phyloP scores from a whole-genome alignment of 2,329 filamentous ascomycete genomes.

The Aschersonia sp. region DNA sequence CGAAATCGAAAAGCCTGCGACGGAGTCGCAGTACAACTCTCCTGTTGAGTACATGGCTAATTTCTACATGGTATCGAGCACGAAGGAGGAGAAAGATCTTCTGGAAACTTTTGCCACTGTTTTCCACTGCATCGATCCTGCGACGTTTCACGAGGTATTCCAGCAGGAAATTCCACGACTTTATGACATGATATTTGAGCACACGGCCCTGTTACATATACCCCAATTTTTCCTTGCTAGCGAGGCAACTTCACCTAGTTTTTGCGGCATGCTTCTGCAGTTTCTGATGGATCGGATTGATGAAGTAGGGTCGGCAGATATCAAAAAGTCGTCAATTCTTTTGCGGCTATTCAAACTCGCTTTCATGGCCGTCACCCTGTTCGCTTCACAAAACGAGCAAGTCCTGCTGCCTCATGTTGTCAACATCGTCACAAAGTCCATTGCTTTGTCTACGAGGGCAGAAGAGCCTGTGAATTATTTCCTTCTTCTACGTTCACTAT shows the following conservation, averaged over 20 bases:
- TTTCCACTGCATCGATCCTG: conserved; percentile 95
- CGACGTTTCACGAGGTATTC: conserved; percentile 97
- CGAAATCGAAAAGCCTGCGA: conserved; percentile 65
- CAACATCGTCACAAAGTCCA: conserved; percentile 93
- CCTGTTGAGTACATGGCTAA: conserved; percentile 88
- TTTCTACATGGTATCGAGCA: conserved; percentile 86
- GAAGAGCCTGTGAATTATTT: conserved; percentile 99
- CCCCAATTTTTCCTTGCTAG: conserved; percentile 98
- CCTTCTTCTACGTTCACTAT: conserved; percentile 77
- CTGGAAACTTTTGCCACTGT: conserved; percentile 96
- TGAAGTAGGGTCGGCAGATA: conserved; percentile 82
- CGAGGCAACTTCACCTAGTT: conserved; percentile 91
- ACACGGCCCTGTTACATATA: conserved; percentile 84
- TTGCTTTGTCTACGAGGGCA: conserved; percentile 86
- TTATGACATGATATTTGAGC: conserved; percentile 96
- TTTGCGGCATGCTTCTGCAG: conserved; percentile 93
- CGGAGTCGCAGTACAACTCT: conserved; percentile 61
- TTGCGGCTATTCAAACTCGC: conserved; percentile 92
- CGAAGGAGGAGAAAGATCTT: conserved; percentile 92
- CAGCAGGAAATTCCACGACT: conserved; percentile 92
- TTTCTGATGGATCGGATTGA: conserved; percentile 96
- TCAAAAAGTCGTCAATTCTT: conserved; percentile 84
- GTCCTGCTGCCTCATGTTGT: conserved; percentile 91
- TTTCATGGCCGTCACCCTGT: conserved; percentile 98
- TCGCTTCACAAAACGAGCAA: conserved; percentile 87